phyloP scores from a whole-genome alignment of 108 stramenopile species.

The Cyclotella choctawhatcheeana region DNA sequence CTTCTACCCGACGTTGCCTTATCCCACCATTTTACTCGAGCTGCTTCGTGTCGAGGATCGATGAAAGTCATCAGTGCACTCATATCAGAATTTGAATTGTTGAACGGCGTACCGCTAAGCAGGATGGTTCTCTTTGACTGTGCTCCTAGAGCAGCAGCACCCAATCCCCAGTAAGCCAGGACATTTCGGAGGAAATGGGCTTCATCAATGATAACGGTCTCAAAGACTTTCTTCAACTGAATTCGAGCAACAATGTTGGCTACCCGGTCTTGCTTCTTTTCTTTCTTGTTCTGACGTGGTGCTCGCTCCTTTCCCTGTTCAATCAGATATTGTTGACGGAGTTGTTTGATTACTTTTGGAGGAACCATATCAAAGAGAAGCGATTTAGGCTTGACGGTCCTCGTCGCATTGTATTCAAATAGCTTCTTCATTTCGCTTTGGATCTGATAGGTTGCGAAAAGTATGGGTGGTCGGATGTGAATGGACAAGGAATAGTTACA shows the following conservation, averaged over 20 bases:
- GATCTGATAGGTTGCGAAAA: neutral
- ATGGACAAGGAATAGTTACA: neutral
- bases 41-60: slow-evolving; percentile 34
- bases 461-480: neutral
- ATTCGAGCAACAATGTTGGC: slow-evolving; percentile 22
- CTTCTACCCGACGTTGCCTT: slow-evolving; percentile 12
- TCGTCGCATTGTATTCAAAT: slow-evolving; percentile 3
- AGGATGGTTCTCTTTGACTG: slow-evolving; percentile 35
- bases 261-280: slow-evolving; percentile 20
- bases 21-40: slow-evolving; percentile 40
- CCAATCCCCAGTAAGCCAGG: slow-evolving; percentile 51
- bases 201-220: slow-evolving; percentile 54
- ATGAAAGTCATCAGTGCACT: slow-evolving; percentile 47
- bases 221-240: slow-evolving; percentile 27
- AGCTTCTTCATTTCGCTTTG: slow-evolving; percentile 33
- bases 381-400: neutral
- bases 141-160: slow-evolving; percentile 41
- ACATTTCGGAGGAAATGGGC: slow-evolving; percentile 38
- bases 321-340: slow-evolving; percentile 38
- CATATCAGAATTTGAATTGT: slow-evolving; percentile 49
- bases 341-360: slow-evolving; percentile 6
- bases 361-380: slow-evolving; percentile 26
- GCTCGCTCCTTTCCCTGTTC: slow-evolving; percentile 39
- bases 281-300: neutral
- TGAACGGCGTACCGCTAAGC: slow-evolving; percentile 57